Evolutionary conservation across 352 stramenopile species (phyloP), one percentile per base, ranked within the genome.

Genomic region (Globisporangium rhizosaccharum): DNA sequence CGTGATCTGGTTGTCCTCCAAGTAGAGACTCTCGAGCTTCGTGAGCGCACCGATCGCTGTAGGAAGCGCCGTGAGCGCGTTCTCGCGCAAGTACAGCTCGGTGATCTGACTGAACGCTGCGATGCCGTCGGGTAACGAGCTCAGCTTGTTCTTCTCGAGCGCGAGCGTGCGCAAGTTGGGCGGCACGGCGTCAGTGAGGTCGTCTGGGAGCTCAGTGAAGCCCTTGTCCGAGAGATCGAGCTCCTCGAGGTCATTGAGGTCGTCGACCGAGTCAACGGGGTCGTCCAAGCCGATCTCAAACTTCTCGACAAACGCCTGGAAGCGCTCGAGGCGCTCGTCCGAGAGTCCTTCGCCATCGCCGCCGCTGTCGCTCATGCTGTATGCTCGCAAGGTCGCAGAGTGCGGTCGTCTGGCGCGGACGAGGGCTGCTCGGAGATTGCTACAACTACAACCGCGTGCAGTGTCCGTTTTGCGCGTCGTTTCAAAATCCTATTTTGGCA

Each of bases 1-100:
- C 20, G 78, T 88, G 48, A 96, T 57, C 37, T 82, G 68, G 55
- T 96, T 96, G 61, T 94, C 85, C 73, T 96, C 87, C 30, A 96
- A 65, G 30, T 94, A 96, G 15, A 96, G 37, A 53, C 75, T 88
- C 66, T 96, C 85, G 23, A 96, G 74, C 23, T 84, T 71, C 8
- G 66, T 54, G 0, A 92, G 66, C 7, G 85, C 58, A 14, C 75
- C 67, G 41, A 95, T 83, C 18, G 64, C 67, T 6, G 59, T 28
- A 0, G 87, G 79, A 25, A 96, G 64, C 18, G 59, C 61, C 6
- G 56, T 69, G 41, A 96, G 67, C 50, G 84, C 53, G 62, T 96
- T 96, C 55, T 94, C 70, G 11, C 87, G 71, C 33, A 96, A 30
- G 53, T 96, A 96, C 23, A 96, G 70, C 64, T 96, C 87, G 1